A percentile compares a stretch with the other conserved stretches of the same genome.
Evolutionary conservation across 2,329 filamentous ascomycete species (phyloP).

Genomic region (Penicillium sp.): DNA sequence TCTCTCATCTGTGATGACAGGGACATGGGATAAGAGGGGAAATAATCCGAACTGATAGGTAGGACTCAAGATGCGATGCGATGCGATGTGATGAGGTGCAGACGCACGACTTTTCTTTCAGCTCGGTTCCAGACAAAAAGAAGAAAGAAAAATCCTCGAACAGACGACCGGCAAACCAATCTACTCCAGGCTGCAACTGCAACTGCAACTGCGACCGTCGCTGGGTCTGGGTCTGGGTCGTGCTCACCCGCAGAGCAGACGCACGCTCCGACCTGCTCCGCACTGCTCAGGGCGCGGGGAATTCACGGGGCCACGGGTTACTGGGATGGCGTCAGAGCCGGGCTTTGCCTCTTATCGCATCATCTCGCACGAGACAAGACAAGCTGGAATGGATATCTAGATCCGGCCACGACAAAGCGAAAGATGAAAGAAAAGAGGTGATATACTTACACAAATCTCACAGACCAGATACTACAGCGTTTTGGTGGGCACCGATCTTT

Average conservation of each 20-base stretch:
- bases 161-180: background rate
- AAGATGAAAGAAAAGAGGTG: background rate
- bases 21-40: background rate
- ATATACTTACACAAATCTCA: background rate
- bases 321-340: slow-evolving; percentile 6
- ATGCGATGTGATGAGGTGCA: background rate
- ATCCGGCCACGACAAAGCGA: background rate
- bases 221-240: background rate
- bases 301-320: background rate
- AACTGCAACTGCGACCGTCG: background rate
- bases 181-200: background rate
- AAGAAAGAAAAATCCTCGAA: background rate
- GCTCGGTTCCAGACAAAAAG: background rate
- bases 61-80: background rate
- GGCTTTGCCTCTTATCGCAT: background rate
- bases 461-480: no score
- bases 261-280: slow-evolving; percentile 27
- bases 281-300: slow-evolving; percentile 10
- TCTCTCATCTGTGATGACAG: background rate
- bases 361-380: background rate
- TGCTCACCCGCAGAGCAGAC: background rate
- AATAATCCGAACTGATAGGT: background rate
- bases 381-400: background rate
- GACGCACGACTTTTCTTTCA: background rate
- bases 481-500: background rate